Evolutionary conservation across 2,329 filamentous ascomycete species (phyloP), one percentile per base, ranked within the genome.

Genomic region (Chaetoscypha palmicola): DNA sequence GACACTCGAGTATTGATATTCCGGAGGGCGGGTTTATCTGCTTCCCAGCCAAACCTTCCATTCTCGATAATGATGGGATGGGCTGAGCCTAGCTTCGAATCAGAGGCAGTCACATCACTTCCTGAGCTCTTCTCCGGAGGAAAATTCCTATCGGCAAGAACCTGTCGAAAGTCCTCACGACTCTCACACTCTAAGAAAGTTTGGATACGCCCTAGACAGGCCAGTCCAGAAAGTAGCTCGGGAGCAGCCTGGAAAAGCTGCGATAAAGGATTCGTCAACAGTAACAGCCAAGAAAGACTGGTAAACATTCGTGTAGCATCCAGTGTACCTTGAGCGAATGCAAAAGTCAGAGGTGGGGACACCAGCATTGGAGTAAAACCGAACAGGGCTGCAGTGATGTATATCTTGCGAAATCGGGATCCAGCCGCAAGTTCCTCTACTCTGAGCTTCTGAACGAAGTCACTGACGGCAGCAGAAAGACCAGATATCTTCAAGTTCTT

Each of bases 401-500:
- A 38, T 3, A 52, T 31, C 12, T n/a, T 30, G 14, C 50, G 45
- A 46, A 62, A 67, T 14, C 53, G 49, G 1, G 54, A 45, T 48
- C 53, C 62, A 2, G 52, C 42, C 1, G 14, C 39, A 0, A 69
- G 48, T 47, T 69, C 67, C 2, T 61, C 49, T 1, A 61, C 41
- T 5, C 67, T 60, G 14, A 67, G 45, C 1, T 45, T 47, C 40
- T 68, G 63, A 3, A 69, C 54, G 3, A 60, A 48, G 2, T 50
- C 45, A 14, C 55, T 53, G 1, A 67, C 46, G 3, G 58, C 45
- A 11, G 37, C 52, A 4, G 62, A 45, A 10, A 70, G 54, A 2
- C 66, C 66, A 1, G 61, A 60, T 37, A 69, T 64, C 42, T 65
- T 67, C 14, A 69, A 49, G 28, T 57, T 53, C 47, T 67, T 69